These are phyloP conservation scores for Penicillium cosmopolitanum DNA, from an alignment of 495 filamentous ascomycete genomes.

Conservation along the genomic window DNA sequence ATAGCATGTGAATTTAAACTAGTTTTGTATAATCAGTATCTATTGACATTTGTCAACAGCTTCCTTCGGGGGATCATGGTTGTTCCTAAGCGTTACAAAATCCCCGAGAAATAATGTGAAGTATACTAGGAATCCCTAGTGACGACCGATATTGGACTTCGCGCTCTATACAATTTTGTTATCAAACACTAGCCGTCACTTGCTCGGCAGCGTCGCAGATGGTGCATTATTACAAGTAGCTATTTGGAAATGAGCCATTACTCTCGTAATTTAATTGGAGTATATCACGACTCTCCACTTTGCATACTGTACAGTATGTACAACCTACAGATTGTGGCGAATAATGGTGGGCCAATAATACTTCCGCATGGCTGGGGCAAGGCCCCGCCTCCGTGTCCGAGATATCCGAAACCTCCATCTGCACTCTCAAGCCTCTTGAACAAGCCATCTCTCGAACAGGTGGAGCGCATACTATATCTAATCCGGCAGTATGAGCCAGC, in stretches of 20 bases:
- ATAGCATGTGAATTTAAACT: not conserved
- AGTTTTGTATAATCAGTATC: not conserved
- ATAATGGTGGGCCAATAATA: not conserved
- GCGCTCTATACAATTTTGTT: too few species aligned
- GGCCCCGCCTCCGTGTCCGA: conserved; percentile 7
- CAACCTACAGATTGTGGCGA: not conserved
- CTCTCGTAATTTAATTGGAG: too few species aligned
- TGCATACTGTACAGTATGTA: not conserved
- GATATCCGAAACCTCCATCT: conserved; percentile 1
- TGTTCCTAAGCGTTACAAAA: not conserved
- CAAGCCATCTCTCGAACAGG: not conserved
- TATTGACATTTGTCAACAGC: not conserved
- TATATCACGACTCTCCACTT: not conserved
- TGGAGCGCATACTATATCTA: not conserved
- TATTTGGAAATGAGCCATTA: too few species aligned
- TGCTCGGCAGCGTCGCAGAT: too few species aligned
- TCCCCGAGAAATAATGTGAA: not conserved
- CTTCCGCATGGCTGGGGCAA: not conserved
- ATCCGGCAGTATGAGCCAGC: not conserved
- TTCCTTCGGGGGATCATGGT: too few species aligned
- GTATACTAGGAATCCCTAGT: too few species aligned
- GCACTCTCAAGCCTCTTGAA: not conserved
- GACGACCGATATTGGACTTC: too few species aligned
- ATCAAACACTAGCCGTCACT: too few species aligned
- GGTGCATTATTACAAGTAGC: too few species aligned